phyloP scores from a whole-genome alignment of 192 early-diverging fungal species.

The Phycomyces nitens region DNA sequence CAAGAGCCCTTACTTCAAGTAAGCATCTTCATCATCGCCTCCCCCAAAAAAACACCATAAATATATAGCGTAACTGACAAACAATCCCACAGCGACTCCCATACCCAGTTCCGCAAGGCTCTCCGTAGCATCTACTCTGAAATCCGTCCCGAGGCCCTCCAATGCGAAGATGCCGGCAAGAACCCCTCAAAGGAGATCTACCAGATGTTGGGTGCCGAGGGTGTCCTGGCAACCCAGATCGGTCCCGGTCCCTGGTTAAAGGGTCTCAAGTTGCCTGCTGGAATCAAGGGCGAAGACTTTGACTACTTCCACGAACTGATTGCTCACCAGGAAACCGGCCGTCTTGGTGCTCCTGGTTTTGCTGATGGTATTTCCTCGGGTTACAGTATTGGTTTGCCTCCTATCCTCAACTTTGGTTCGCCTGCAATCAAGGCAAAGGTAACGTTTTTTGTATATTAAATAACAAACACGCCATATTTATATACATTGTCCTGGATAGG shows the following conservation, averaged over 20 bases:
- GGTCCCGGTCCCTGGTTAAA: slow-evolving; percentile 52
- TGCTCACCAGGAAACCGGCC: slow-evolving; percentile 71
- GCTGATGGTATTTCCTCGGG: slow-evolving; percentile 67
- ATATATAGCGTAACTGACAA: no score
- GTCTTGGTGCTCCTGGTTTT: slow-evolving; percentile 69
- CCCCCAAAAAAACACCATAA: no score
- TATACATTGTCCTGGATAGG: slow-evolving; percentile 4
- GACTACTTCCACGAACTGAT: slow-evolving; percentile 69
- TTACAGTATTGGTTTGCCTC: slow-evolving; percentile 74
- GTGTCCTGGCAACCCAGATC: slow-evolving; percentile 63
- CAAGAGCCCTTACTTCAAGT: slow-evolving; percentile 37
- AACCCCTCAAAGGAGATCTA: slow-evolving; percentile 63
- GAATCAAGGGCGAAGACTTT: slow-evolving; percentile 60
- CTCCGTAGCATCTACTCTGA: slow-evolving; percentile 71
- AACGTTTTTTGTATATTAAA: no score
- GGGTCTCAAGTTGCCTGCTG: slow-evolving; percentile 43
- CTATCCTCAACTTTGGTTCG: slow-evolving; percentile 72
- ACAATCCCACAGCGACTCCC: slow-evolving; percentile 59
- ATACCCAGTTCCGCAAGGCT: slow-evolving; percentile 56
- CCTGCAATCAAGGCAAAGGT: slow-evolving; percentile 61
- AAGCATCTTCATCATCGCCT: slow-evolving; percentile 14
- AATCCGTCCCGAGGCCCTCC: slow-evolving; percentile 63
- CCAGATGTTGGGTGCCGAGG: slow-evolving; percentile 63
- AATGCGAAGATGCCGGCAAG: slow-evolving; percentile 72
- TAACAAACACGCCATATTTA: no score